Conservation (phyloP, 202 grass and related monocot genomes). For the Cymbopogon flexuosus region DNA sequence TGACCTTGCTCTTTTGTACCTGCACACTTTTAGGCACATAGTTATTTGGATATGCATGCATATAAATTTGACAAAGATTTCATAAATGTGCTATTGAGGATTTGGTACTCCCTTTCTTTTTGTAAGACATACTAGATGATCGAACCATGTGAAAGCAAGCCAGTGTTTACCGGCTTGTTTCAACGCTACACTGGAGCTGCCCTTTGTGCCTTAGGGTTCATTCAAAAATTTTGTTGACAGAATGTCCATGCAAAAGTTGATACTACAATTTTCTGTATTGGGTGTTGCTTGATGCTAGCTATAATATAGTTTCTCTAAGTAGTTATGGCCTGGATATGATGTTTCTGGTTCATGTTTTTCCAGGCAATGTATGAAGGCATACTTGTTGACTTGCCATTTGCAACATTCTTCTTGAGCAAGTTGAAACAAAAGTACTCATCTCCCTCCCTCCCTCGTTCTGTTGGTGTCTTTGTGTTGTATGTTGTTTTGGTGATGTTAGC, state of each 20-base stretch:
- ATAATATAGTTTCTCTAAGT: slow-evolving; percentile 2
- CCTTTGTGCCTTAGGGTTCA: not conserved
- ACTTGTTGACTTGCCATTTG: slow-evolving; percentile 92
- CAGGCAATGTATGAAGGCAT: slow-evolving; percentile 97
- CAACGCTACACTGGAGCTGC: not conserved
- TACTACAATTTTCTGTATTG: slow-evolving; percentile 1
- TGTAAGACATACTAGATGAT: not conserved
- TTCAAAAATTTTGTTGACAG: too few relatives aligned
- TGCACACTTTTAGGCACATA: not conserved
- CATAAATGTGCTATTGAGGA: not conserved
- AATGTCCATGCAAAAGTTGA: not conserved
- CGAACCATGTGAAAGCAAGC: not conserved
- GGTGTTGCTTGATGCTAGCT: slow-evolving; percentile 3
- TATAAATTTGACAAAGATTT: not conserved
- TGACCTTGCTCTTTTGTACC: not conserved
- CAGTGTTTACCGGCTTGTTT: not conserved
- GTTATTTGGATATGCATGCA: not conserved
- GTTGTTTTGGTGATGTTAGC: slow-evolving; percentile 1
- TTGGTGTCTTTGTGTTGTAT: slow-evolving; percentile 4
- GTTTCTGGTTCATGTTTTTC: slow-evolving; percentile 22
- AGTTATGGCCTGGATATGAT: slow-evolving; percentile 16
- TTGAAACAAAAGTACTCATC: slow-evolving; percentile 76
- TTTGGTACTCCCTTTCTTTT: not conserved
- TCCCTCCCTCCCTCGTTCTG: not conserved
- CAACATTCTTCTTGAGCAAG: slow-evolving; percentile 98